A percentile compares a stretch with the other conserved stretches of the same genome.
These are phyloP conservation scores for Colletotrichum sp. DNA, from an alignment of 2,329 filamentous ascomycete species.

Conservation along the genomic window DNA sequence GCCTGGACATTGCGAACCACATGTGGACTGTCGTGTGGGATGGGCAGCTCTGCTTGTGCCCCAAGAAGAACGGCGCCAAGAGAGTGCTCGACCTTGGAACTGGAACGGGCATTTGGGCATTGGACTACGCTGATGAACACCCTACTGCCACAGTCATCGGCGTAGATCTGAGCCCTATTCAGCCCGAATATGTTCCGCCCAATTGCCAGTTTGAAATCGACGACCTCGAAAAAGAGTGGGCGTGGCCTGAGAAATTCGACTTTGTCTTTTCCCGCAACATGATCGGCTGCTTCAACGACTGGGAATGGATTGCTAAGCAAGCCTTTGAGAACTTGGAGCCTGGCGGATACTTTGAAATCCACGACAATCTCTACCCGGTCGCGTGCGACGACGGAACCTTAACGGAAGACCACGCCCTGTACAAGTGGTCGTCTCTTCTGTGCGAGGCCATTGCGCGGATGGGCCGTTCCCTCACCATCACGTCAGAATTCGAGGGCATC, in stretches of 20 bases:
- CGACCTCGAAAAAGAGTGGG: conserved; percentile 32
- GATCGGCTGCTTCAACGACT: conserved; percentile 30
- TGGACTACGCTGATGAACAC: conserved; percentile 10
- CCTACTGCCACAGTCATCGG: conserved; percentile 23
- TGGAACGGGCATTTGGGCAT: conserved; percentile 17
- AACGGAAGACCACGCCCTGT: conserved; percentile 26
- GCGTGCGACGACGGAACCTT: conserved; percentile 36
- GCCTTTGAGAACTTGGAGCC: conserved; percentile 13
- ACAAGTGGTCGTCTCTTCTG: not conserved
- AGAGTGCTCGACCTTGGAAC: conserved; percentile 23
- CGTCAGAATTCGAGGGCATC: conserved; percentile 27
- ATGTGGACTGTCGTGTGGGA: conserved; percentile 35
- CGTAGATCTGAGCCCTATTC: conserved; percentile 39
- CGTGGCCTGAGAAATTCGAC: conserved; percentile 30
- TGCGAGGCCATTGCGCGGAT: not conserved
- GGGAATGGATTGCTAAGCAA: conserved; percentile 22
- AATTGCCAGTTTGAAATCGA: conserved; percentile 35
- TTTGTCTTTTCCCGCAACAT: conserved; percentile 39
- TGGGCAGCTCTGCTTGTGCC: conserved; percentile 31
- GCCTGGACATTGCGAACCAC: conserved; percentile 40
- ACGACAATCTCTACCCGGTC: conserved; percentile 26
- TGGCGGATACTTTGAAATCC: conserved; percentile 14
- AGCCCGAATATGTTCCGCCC: conserved; percentile 34
- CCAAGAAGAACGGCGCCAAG: conserved; percentile 24
- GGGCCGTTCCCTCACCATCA: not conserved